Evolutionary conservation across 2,329 filamentous ascomycete genomes (phyloP), one percentile per base, ranked within the genome.

Genomic region (Corinectria fuckeliana): DNA sequence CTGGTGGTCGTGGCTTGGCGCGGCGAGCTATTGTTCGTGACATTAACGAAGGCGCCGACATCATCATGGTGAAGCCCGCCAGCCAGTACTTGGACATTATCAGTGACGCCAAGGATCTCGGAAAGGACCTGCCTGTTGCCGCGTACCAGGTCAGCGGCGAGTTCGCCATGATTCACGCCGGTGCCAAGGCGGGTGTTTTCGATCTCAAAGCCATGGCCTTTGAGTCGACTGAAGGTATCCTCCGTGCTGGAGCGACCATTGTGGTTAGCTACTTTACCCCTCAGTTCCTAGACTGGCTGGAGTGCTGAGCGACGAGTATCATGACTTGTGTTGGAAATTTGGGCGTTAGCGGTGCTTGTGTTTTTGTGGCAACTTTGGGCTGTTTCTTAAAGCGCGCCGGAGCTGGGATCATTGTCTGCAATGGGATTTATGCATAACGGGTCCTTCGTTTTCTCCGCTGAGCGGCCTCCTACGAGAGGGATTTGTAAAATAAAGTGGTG

Each of bases 61-160:
- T 97, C 68, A 97, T 99, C 78, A 97, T 99, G 94, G 95, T 99
- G 62, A 99, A 99, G 83, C 95, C 95, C 2, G 95, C 95, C 9
- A 91, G 91, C 70, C 92, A 94, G 76, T 99, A 97, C 75, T 85
- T 99, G 44, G 95, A 99, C 77, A 97, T 99, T 71, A 98, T 99
- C 76, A 92, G 91, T 67, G 95, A 99, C 73, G 95, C 95, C 52
- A 98, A 97, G 81, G 93, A 97, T 53, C 85, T 98, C 53, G 94
- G 92, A 59, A 90, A 89, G 74, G 93, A 98, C 75, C 84, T 98
- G 76, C 95, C 95, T 2, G 85, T 99, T 32, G 94, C 95, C 1
- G 94, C 95, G 20, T 99, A 99, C 76, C 95, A 99, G 76, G 95
- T 99, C 59, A 95, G 91, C 71, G 95, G 95, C 68, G 95, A 99